phyloP scores from a whole-genome alignment of 345 rosid species.

The Citrus cavaleriei region DNA sequence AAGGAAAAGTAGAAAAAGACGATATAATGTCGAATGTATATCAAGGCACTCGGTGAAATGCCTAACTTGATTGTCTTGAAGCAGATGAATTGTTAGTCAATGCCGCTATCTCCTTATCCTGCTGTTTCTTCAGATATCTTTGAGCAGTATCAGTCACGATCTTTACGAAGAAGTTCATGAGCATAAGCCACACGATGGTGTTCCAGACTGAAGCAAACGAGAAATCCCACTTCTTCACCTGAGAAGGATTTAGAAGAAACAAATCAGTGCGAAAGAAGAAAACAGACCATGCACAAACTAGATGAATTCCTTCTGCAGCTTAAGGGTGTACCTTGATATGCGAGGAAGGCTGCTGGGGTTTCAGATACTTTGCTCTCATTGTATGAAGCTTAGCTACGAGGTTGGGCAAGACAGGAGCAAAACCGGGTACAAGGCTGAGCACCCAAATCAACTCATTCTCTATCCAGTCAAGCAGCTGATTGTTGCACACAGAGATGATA shows the following conservation, averaged over 20 bases:
- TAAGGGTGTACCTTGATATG: conserved; percentile 51
- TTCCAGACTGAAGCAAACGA: conserved; percentile 86
- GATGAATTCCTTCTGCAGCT: not conserved
- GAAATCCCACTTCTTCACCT: conserved; percentile 80
- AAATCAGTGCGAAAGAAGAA: not conserved
- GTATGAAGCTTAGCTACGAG: conserved; percentile 56
- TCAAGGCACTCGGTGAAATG: conserved; percentile 7
- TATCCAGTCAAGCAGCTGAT: conserved; percentile 91
- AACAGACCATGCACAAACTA: conserved; percentile 5
- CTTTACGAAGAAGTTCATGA: conserved; percentile 74
- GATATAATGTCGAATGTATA: not conserved
- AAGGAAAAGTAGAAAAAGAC: not conserved
- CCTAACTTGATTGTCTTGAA: conserved; percentile 35
- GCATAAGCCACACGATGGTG: conserved; percentile 95
- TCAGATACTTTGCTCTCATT: conserved; percentile 63
- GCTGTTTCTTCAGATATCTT: conserved; percentile 65
- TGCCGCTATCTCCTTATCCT: conserved; percentile 55
- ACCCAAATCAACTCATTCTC: conserved; percentile 88
- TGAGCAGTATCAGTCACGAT: conserved; percentile 84
- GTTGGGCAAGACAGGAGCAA: conserved; percentile 55
- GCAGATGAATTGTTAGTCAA: conserved; percentile 20
- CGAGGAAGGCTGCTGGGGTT: conserved; percentile 45
- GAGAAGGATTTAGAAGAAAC: conserved; percentile 9
- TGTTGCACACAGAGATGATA: conserved; percentile 86
- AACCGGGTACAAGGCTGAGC: conserved; percentile 73